Percentiles rank a stretch among this genome's conserved stretches.
These are phyloP conservation scores for Aspergillus sojae DNA, from an alignment of 2,329 filamentous ascomycete genomes.

Conservation along the genomic window DNA sequence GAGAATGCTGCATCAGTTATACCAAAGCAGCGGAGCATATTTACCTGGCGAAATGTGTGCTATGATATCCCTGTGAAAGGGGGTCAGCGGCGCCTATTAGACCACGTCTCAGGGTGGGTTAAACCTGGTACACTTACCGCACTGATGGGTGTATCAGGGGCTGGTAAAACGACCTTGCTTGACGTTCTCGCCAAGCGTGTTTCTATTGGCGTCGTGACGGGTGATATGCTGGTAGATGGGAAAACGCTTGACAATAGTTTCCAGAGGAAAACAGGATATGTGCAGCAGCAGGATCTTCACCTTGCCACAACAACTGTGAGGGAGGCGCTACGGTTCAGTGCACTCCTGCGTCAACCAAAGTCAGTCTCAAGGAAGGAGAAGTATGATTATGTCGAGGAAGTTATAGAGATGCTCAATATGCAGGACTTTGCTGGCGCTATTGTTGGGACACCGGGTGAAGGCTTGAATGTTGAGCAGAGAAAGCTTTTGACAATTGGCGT, in stretches of 20 bases:
- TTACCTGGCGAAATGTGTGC: constrained; percentile 58
- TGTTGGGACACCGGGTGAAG: constrained; percentile 83
- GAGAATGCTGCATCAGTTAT: constrained; percentile 28
- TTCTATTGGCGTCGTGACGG: constrained; percentile 64
- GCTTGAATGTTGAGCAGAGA: constrained; percentile 61
- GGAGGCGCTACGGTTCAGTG: constrained; percentile 82
- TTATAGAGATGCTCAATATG: constrained; percentile 85
- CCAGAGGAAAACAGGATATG: constrained; percentile 68
- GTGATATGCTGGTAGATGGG: constrained; percentile 68
- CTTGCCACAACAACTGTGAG: constrained; percentile 80
- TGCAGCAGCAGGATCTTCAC: constrained; percentile 75
- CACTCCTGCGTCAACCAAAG: constrained; percentile 78
- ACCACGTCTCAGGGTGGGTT: constrained; percentile 58
- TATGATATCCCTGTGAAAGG: constrained; percentile 59
- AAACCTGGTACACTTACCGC: constrained; percentile 59
- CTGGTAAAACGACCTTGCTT: constrained; percentile 64
- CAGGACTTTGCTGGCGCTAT: constrained; percentile 83
- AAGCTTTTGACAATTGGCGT: constrained; percentile 86
- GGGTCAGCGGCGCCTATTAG: constrained; percentile 54
- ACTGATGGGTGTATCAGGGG: constrained; percentile 65
- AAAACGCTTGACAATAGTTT: constrained; percentile 59
- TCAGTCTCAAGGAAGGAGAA: constrained; percentile 72
- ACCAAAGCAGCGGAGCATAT: constrained; percentile 42
- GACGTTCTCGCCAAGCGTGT: constrained; percentile 62
- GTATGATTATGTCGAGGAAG: constrained; percentile 77